phyloP scores from a whole-genome alignment of 2,329 filamentous ascomycete genomes.

The Cytospora schulzeri region DNA sequence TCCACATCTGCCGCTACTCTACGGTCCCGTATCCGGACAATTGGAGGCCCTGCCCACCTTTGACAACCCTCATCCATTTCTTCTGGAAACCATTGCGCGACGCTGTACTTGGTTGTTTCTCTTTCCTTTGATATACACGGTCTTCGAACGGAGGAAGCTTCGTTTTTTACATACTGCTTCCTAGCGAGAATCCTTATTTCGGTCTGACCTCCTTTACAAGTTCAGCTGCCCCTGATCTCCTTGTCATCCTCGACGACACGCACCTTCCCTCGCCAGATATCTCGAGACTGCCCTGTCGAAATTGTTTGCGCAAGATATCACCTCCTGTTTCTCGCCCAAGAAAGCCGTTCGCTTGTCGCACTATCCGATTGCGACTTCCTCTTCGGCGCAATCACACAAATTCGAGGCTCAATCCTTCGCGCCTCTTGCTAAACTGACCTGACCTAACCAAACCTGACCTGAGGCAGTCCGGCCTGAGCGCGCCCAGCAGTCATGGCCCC shows the following conservation, averaged over 20 bases:
- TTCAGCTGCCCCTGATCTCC: slow-evolving; percentile 1
- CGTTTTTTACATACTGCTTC: slow-evolving; percentile 1
- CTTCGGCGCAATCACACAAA: background rate
- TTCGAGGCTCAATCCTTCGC: background rate
- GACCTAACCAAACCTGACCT: background rate
- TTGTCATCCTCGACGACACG: background rate
- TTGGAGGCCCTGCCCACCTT: slow-evolving; percentile 10
- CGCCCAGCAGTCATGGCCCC: slow-evolving; percentile 51
- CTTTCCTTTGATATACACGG: slow-evolving; percentile 10
- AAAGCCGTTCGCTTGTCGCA: background rate
- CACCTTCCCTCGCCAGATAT: background rate
- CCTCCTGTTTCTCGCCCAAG: background rate
- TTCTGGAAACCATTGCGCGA: background rate
- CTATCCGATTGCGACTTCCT: background rate
- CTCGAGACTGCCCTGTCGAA: background rate
- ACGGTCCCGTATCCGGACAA: slow-evolving; percentile 14
- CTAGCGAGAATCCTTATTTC: background rate
- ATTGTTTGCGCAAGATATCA: background rate
- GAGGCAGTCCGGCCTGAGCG: slow-evolving; percentile 9
- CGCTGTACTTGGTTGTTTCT: slow-evolving; percentile 8
- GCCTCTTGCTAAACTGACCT: background rate
- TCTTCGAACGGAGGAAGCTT: slow-evolving; percentile 4
- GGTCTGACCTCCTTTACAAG: slow-evolving; percentile 4
- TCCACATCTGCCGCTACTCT: slow-evolving; percentile 15
- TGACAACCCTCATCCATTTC: slow-evolving; percentile 9